phyloP scores from a whole-genome alignment of 2,329 filamentous ascomycete species.

The Ophiocordyceps robertsii region DNA sequence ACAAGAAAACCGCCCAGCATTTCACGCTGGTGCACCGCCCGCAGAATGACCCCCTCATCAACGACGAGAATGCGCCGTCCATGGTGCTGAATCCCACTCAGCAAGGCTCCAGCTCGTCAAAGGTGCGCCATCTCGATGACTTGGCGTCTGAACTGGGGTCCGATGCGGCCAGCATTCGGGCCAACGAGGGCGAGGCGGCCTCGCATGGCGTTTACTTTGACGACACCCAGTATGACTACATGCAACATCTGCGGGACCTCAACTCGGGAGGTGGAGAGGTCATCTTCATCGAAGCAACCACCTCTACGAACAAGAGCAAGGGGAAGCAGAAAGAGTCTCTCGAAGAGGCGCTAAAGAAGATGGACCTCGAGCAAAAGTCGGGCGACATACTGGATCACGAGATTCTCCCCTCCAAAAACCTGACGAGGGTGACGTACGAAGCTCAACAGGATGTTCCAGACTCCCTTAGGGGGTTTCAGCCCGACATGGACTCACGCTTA shows the following conservation, averaged over 20 bases:
- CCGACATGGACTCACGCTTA: slow-evolving; percentile 91
- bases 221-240: slow-evolving; percentile 94
- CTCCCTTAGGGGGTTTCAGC: slow-evolving; percentile 83
- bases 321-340: slow-evolving; percentile 63
- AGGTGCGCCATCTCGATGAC: slow-evolving; percentile 58
- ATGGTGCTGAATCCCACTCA: slow-evolving; percentile 72
- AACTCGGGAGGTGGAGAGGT: slow-evolving; percentile 58
- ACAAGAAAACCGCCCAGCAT: slow-evolving; percentile 88
- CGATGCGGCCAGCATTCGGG: slow-evolving; percentile 51
- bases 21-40: slow-evolving; percentile 92
- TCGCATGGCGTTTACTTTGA: slow-evolving; percentile 90
- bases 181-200: slow-evolving; percentile 92
- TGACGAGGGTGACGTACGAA: slow-evolving; percentile 69
- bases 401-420: slow-evolving; percentile 66
- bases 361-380: slow-evolving; percentile 41
- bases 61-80: slow-evolving; percentile 76
- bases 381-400: slow-evolving; percentile 56
- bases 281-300: slow-evolving; percentile 68
- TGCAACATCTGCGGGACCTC: slow-evolving; percentile 96
- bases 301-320: slow-evolving; percentile 52
- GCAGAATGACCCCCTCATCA: slow-evolving; percentile 93
- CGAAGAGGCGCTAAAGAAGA: slow-evolving; percentile 64
- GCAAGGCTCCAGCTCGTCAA: slow-evolving; percentile 22
- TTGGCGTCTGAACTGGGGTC: slow-evolving; percentile 63
- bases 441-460: slow-evolving; percentile 89